Base-by-base conservation (phyloP, 1,284 basidiomycete species). In the Meira miltonrushii region DNA sequence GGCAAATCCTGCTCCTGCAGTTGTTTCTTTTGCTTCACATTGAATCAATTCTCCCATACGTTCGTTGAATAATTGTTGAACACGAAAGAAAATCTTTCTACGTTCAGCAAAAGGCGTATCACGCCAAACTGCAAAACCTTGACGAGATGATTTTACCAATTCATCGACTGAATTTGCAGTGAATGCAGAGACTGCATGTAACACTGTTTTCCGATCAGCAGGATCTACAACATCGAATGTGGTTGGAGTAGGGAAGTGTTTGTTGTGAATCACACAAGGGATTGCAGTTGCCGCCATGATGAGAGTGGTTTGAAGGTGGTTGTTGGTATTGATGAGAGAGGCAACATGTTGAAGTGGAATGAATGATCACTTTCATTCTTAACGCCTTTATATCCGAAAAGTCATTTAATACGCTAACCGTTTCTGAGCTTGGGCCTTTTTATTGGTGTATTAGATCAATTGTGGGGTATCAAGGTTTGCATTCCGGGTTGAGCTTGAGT, bases 221-320 rank as follows among this genome's bases (percentile, higher is more conserved):
- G 50, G 19, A 33, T 53, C 50, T 33, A 62, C 60, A 54, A 78
- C 69, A 2, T 66, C 25, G 55, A 68, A 79, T 2, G 66, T 69
- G n/a, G 59, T 55, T 2, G 51, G 33, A 6, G 66, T 67, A 13
- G 54, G 57, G 41, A 60, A 69, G 11, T 68, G 55, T 39, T 69
- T 48, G 51, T 72, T 74, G 59, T 68, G 61, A 58, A 79, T 50
- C 54, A 72, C 65, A 58, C 69, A 70, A 8, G 77, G 77, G 2
- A 78, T 23, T 25, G 46, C 28, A 33, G 28, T 33, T 33, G 28
- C 28, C 28, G 28, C 28, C 28, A 33, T 33, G 8, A 4, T 33
- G 28, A 33, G 8, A 33, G 28, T 33, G 8, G 8, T 33, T 4
- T 33, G 28, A 33, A 8, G 8, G 28, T 33, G 3, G 28, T 33